A percentile compares a stretch with the other conserved stretches of the same genome.
Evolutionary conservation across 495 filamentous ascomycete species (phyloP).

Genomic region (Podospora fimiseda): DNA sequence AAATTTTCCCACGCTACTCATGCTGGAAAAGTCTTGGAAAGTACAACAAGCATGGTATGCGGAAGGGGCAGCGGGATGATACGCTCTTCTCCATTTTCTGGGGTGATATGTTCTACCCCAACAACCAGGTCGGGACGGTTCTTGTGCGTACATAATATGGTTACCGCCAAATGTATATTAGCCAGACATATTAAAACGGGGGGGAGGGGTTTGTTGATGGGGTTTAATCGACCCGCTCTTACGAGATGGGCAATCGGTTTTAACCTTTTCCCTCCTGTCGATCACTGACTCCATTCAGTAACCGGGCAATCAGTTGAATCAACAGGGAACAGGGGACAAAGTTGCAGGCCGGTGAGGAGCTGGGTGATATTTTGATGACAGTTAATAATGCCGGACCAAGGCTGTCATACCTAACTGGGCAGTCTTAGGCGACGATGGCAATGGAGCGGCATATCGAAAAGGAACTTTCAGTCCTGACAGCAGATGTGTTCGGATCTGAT

Average conservation of each 20-base stretch:
- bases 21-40: constrained; percentile 2
- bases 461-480: neutral
- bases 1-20: constrained; percentile 9
- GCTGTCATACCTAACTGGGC: neutral
- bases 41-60: neutral
- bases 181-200: constrained; percentile 19
- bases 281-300: constrained; percentile 4
- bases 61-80: constrained; percentile 18
- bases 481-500: constrained; percentile 1
- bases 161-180: constrained; percentile 19
- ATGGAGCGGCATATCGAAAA: neutral
- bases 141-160: constrained; percentile 14
- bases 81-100: constrained; percentile 4
- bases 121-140: constrained; percentile 19
- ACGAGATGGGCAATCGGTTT: neutral
- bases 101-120: constrained; percentile 16
- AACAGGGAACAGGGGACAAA: constrained; percentile 10
- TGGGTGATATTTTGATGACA: neutral
- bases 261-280: neutral
- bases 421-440: constrained; percentile 1
- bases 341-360: neutral
- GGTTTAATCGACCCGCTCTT: constrained; percentile 12
- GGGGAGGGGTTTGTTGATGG: constrained; percentile 6
- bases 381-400: neutral
- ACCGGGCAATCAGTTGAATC: constrained; percentile 9